Evolutionary conservation across 805 yeast genomes (phyloP), one percentile per base, ranked within the genome.

Genomic region (Maudiozyma serrabonitensis): DNA sequence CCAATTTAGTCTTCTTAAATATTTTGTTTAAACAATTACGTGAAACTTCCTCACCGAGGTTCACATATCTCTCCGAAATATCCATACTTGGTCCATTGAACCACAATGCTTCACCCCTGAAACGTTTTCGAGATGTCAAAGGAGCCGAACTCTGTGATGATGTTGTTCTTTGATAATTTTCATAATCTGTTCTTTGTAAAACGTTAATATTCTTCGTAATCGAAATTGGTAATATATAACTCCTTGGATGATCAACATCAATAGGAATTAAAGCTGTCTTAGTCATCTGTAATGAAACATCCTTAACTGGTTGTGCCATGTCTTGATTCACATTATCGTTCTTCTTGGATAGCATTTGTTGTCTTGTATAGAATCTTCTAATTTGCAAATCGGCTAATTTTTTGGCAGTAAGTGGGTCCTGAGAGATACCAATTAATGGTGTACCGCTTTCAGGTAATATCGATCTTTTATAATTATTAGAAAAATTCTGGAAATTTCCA

Each of bases 1-100:
- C 47, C 48, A 61, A 28, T 28, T 31, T 44, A 4, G n/a, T 15
- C 23, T 46, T 26, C 15, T 41, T 26, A 16, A 43, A 45, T 15
- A 41, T 19, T 23, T 41, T 23, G 32, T 47, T 49, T 18, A 50
- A 40, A 49, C 54, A 25, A 31, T 47, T 16, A 46, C 45, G 44
- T n/a, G 32, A 19, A 11, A 15, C 48, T 23, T 53, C 56, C 46
- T 55, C 53, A 6, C 61, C 62, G 9, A 58, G 55, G 52, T 67
- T 65, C 13, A 64, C 50, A 13, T 73, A 52, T 50, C 82, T 62
- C 55, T 70, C 72, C 4, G 70, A 61, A 34, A 78, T 60, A 32
- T 72, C 67, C 13, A 76, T 69, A 25, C 88, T 86, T 1, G 89
- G 83, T 1, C 86, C 79, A 56, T 82, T 74, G 62, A 78, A 83